phyloP scores from a whole-genome alignment of 805 yeast species.

The Yarrowia alimentaria region DNA sequence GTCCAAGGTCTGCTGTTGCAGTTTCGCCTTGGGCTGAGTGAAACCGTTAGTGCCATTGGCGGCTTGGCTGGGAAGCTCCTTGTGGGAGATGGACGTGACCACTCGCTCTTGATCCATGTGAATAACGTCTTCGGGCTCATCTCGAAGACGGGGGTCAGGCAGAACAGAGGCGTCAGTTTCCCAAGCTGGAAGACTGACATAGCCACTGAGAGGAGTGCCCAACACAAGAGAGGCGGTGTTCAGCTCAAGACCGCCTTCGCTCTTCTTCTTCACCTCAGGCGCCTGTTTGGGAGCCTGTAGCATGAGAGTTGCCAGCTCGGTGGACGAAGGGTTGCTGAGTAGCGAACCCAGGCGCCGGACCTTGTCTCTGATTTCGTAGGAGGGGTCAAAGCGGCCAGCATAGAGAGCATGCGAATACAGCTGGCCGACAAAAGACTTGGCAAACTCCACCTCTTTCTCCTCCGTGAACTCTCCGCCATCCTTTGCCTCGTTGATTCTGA shows the following conservation, averaged over 20 bases:
- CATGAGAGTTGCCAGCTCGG: conserved; percentile 64
- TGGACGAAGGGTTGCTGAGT: conserved; percentile 50
- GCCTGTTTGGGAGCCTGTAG: conserved; percentile 75
- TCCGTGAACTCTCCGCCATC: conserved; percentile 29
- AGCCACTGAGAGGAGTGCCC: conserved; percentile 39
- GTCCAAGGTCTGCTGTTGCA: conserved; percentile 74
- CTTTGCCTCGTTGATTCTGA: conserved; percentile 46
- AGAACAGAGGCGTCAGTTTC: conserved; percentile 36
- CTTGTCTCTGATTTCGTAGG: conserved; percentile 77
- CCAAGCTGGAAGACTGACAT: conserved; percentile 48
- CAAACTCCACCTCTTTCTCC: conserved; percentile 22
- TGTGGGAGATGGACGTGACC: conserved; percentile 10
- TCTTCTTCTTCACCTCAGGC: conserved; percentile 41
- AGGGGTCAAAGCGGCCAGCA: conserved; percentile 68
- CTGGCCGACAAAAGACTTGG: conserved; percentile 20
- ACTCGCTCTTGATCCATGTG: conserved; percentile 36
- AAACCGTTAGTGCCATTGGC: conserved; percentile 31
- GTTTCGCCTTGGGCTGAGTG: conserved; percentile 39
- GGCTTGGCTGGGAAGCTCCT: conserved; percentile 31
- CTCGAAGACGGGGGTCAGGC: conserved; percentile 40
- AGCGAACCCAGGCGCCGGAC: conserved; percentile 71
- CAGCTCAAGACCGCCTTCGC: conserved; percentile 33
- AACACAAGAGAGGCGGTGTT: conserved; percentile 38
- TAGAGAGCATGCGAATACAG: conserved; percentile 63
- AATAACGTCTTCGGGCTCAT: conserved; percentile 40